phyloP scores from a whole-genome alignment of 768 basidiomycete genomes.

The Daedalea quercina region DNA sequence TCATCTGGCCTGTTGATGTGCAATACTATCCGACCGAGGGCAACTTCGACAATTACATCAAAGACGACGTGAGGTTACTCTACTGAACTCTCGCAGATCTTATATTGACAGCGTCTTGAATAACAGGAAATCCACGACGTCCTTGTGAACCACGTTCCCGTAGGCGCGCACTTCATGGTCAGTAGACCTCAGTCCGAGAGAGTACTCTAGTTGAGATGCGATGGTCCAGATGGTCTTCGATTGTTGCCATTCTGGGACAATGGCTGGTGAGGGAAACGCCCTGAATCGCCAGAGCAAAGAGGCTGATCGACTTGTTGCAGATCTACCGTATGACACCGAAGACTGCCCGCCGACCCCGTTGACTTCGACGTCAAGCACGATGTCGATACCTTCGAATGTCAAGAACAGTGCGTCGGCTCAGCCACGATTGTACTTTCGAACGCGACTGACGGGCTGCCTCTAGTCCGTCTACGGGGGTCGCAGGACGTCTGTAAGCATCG shows the following conservation, averaged over 20 bases:
- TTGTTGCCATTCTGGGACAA: slow-evolving; percentile 10
- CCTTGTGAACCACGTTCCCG: slow-evolving; percentile 17
- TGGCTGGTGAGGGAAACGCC: slow-evolving; percentile 4
- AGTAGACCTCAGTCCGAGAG: not conserved
- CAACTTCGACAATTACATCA: slow-evolving; percentile 15
- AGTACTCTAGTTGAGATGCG: not conserved
- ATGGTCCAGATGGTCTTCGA: slow-evolving; percentile 3
- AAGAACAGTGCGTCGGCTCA: slow-evolving; percentile 1
- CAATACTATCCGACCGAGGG: slow-evolving; percentile 5
- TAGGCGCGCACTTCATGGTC: slow-evolving; percentile 17
- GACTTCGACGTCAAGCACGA: not conserved
- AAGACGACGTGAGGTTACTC: slow-evolving; percentile 17
- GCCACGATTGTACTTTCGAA: not conserved
- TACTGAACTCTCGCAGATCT: not conserved
- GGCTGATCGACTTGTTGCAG: not conserved
- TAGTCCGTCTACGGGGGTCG: slow-evolving; percentile 2
- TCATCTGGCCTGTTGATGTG: slow-evolving; percentile 18
- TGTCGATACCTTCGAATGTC: not conserved
- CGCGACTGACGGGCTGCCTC: too few species aligned
- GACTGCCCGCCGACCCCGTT: not conserved
- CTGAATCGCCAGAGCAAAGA: not conserved
- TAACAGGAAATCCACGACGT: slow-evolving; percentile 16
- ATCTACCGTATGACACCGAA: slow-evolving; percentile 8
- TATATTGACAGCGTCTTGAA: not conserved
- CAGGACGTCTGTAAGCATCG: not conserved